Conservation (phyloP, 768 basidiomycete genomes). For the Calocybe cyanea region DNA sequence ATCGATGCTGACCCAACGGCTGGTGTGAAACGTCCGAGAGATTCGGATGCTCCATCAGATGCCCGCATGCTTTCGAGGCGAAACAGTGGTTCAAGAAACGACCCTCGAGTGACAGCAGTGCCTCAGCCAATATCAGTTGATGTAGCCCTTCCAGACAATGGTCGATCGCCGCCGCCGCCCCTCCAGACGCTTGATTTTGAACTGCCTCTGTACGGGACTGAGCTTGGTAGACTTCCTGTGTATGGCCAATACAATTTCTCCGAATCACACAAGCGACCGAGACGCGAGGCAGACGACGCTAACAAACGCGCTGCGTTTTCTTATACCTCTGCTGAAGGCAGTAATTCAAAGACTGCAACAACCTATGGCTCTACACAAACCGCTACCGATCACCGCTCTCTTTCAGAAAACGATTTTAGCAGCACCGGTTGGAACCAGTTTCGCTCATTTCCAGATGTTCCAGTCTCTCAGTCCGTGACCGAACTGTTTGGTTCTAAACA, state of each 20-base stretch:
- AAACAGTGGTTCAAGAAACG: too few species aligned
- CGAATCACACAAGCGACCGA: slow-evolving; percentile 19
- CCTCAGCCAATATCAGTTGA: slow-evolving; percentile 20
- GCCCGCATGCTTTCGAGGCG: background rate
- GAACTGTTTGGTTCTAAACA: background rate
- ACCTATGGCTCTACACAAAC: background rate
- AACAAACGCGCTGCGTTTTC: slow-evolving; percentile 1
- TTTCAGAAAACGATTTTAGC: background rate
- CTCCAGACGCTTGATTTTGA: slow-evolving; percentile 22
- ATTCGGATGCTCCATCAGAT: slow-evolving; percentile 3
- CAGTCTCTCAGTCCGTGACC: background rate
- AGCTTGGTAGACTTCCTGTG: slow-evolving; percentile 52
- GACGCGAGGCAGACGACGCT: slow-evolving; percentile 1
- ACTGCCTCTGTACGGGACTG: slow-evolving; percentile 54
- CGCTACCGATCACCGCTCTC: background rate
- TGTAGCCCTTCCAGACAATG: slow-evolving; percentile 4
- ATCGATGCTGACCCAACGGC: slow-evolving; percentile 1
- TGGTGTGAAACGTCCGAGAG: slow-evolving; percentile 17
- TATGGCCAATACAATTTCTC: slow-evolving; percentile 38
- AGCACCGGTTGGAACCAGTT: slow-evolving; percentile 2
- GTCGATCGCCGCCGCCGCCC: slow-evolving; percentile 12
- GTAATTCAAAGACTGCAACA: too few species aligned
- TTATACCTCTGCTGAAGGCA: background rate
- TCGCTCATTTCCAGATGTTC: background rate
- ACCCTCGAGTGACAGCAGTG: too few species aligned